Evolutionary conservation across 768 basidiomycete genomes (phyloP).

Genomic region (Fistulinella prunicolor): DNA sequence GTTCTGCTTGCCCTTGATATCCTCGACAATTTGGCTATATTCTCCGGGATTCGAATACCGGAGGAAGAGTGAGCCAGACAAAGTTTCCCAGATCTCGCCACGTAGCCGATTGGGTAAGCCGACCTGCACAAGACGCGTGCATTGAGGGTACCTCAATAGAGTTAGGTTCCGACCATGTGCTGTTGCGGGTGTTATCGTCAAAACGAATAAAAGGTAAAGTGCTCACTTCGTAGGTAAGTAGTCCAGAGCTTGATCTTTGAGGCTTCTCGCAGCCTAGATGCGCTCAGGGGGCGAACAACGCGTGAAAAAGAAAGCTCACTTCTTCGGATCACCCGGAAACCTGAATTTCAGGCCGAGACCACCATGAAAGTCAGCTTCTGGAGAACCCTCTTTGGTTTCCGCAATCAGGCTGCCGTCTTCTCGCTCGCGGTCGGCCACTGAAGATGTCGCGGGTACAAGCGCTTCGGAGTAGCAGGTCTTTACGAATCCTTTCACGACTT

Average conservation of each 20-base stretch:
- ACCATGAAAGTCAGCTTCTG: conserved; percentile 63
- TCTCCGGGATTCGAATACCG: conserved; percentile 84
- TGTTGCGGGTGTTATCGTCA: conserved; percentile 31
- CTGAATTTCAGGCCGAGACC: conserved; percentile 81
- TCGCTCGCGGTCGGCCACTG: conserved; percentile 60
- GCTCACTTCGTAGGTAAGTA: conserved; percentile 73
- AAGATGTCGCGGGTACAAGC: conserved; percentile 59
- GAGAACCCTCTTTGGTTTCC: conserved; percentile 50
- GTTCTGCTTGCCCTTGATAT: conserved; percentile 73
- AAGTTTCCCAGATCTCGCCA: conserved; percentile 97
- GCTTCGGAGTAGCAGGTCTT: conserved; percentile 94
- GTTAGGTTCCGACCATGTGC: conserved; percentile 95
- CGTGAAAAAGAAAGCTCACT: conserved; percentile 45
- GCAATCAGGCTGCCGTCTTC: conserved; percentile 65
- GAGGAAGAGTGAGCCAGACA: conserved; percentile 90
- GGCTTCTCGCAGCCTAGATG: conserved; percentile 72
- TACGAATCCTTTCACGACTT: conserved; percentile 83
- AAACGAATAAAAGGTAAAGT: not conserved
- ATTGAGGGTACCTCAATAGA: conserved; percentile 91
- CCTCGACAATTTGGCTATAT: conserved; percentile 71
- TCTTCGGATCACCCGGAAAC: conserved; percentile 91
- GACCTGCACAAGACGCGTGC: conserved; percentile 95
- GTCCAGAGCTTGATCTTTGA: conserved; percentile 97
- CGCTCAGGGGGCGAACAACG: conserved; percentile 11
- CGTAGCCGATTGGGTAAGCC: conserved; percentile 92